These are phyloP conservation scores for Asterionellopsis glacialis DNA, from an alignment of 108 stramenopile genomes.

Conservation along the genomic window DNA sequence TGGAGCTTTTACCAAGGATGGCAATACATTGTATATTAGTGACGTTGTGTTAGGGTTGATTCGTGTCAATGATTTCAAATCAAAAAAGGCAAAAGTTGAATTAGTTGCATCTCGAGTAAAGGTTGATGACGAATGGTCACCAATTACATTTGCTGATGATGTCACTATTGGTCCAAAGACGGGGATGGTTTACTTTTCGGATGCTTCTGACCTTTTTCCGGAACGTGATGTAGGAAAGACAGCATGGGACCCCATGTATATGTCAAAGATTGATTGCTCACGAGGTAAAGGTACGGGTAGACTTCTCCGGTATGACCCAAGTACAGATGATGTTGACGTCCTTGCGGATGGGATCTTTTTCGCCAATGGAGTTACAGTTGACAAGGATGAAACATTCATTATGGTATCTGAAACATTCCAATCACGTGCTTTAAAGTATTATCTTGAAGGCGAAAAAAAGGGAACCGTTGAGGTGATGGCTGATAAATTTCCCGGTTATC, in stretches of 20 bases:
- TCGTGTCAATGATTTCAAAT: conserved; percentile 29
- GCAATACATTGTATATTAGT: conserved; percentile 56
- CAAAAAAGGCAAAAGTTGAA: conserved; percentile 41
- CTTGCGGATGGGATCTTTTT: conserved; percentile 42
- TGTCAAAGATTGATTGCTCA: conserved; percentile 49
- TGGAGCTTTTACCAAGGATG: conserved; percentile 44
- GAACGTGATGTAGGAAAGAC: conserved; percentile 24
- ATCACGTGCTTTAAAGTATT: conserved; percentile 39
- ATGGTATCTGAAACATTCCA: conserved; percentile 49
- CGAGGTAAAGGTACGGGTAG: conserved; percentile 49
- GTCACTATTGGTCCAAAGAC: conserved; percentile 49
- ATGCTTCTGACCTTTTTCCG: conserved; percentile 45
- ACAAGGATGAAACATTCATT: conserved; percentile 41
- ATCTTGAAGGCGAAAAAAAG: conserved; percentile 37
- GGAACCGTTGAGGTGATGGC: conserved; percentile 28
- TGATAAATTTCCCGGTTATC: conserved; percentile 29
- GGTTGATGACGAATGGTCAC: conserved; percentile 37
- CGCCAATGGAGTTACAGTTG: conserved; percentile 68
- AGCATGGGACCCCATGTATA: conserved; percentile 55
- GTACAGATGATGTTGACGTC: conserved; percentile 49
- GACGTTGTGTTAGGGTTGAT: conserved; percentile 56
- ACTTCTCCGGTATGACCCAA: conserved; percentile 54
- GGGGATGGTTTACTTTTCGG: conserved; percentile 69
- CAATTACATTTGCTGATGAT: conserved; percentile 56
- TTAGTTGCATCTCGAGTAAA: conserved; percentile 45